Evolutionary conservation across 805 yeast genomes (phyloP).

Genomic region (Wickerhamomyces silvicola): DNA sequence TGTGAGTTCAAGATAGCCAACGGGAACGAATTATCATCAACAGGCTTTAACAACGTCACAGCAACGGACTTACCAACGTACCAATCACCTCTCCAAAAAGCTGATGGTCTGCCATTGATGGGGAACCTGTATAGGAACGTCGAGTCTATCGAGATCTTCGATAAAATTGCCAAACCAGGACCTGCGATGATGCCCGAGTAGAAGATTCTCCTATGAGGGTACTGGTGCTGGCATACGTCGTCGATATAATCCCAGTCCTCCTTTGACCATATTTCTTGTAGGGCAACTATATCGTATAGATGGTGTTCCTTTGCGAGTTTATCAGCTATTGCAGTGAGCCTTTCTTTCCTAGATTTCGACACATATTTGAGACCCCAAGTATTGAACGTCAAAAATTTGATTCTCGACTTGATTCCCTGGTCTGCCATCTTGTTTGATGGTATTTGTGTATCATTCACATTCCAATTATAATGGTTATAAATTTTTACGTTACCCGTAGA

Average conservation of each 20-base stretch:
- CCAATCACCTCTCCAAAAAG: conserved; percentile 95
- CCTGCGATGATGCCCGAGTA: conserved; percentile 85
- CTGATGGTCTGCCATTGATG: conserved; percentile 89
- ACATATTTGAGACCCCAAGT: conserved; percentile 89
- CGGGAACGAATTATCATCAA: conserved; percentile 39
- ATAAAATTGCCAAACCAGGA: conserved; percentile 84
- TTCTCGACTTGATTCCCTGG: conserved; percentile 1
- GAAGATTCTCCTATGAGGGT: conserved; percentile 65
- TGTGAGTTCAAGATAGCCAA: conserved; percentile 85
- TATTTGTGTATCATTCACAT: conserved; percentile 3
- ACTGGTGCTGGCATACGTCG: conserved; percentile 34
- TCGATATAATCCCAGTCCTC: conserved; percentile 73
- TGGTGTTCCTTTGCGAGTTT: conserved; percentile 38
- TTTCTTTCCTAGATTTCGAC: conserved; percentile 57
- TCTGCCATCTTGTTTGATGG: background rate
- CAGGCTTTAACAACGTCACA: conserved; percentile 57
- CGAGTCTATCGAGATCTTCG: conserved; percentile 75
- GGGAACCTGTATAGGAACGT: conserved; percentile 82
- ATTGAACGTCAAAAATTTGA: conserved; percentile 62
- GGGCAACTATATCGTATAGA: conserved; percentile 75
- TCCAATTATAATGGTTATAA: background rate
- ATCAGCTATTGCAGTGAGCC: conserved; percentile 72
- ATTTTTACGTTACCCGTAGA: background rate
- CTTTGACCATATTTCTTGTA: conserved; percentile 93
- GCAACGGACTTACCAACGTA: conserved; percentile 89